Conservation (phyloP, 1,284 basidiomycete species). For the Agaricales sp. region DNA sequence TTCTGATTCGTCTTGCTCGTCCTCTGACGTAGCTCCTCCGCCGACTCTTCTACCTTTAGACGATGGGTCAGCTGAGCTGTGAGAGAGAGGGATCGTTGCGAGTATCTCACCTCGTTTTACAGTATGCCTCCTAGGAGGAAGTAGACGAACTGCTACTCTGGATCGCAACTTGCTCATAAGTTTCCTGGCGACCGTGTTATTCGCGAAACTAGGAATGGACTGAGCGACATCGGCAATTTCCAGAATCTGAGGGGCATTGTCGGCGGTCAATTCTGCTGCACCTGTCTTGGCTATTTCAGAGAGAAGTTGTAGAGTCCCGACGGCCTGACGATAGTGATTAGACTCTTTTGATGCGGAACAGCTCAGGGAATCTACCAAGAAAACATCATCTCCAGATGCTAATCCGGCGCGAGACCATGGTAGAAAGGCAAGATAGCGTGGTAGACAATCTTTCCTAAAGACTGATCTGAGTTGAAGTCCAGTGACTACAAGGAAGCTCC, state of each 20-base stretch:
- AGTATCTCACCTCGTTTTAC: constrained; percentile 25
- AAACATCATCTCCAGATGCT: constrained; percentile 3
- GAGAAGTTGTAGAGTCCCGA: constrained; percentile 66
- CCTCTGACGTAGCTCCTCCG: neutral
- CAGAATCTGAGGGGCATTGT: constrained; percentile 32
- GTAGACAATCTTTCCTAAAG: constrained; percentile 50
- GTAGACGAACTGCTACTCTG: constrained; percentile 49
- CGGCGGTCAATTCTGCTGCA: constrained; percentile 42
- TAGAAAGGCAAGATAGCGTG: constrained; percentile 42
- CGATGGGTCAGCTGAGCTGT: too few relatives aligned
- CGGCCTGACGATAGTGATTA: constrained; percentile 30
- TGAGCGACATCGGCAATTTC: constrained; percentile 32
- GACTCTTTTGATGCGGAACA: neutral
- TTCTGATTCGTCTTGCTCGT: constrained; percentile 7
- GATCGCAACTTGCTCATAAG: constrained; percentile 54
- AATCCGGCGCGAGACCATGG: constrained; percentile 7
- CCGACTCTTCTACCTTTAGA: too few relatives aligned
- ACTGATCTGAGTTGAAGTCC: constrained; percentile 8
- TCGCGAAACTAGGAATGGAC: constrained; percentile 26
- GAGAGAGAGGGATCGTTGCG: too few relatives aligned
- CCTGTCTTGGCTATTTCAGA: constrained; percentile 66
- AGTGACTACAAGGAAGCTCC: constrained; percentile 9
- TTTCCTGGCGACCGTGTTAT: constrained; percentile 61
- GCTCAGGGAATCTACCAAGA: constrained; percentile 1
- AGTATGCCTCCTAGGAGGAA: constrained; percentile 31